Evolutionary conservation across 148 eudicot genomes (phyloP), one percentile per base, ranked within the genome.

Genomic region (Vaccinium myrtillus): DNA sequence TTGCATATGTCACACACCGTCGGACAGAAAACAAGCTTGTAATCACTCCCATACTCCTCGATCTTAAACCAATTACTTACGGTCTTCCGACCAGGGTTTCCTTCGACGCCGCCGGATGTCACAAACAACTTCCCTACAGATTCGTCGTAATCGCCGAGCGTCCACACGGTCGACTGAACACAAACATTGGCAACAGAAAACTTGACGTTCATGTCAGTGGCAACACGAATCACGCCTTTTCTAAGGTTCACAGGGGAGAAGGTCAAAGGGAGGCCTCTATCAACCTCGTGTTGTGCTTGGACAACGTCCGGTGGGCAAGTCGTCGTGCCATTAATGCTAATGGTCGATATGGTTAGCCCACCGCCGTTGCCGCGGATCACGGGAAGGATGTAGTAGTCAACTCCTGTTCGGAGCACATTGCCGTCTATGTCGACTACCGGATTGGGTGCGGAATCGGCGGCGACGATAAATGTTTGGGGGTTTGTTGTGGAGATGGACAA

Each of bases 1-100:
- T 82, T 90, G 90, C 95, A 93, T 69, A 18, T 74, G 8, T 84
- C 11, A 43, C 95, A 93, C 50, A 93, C 95, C n/a, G 81, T 84
- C 1, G 95, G 95, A 77, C 93, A 93, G 81, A 74, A 91, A 36
- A 89, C 84, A 3, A 93, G 88, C 90, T 91, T 89, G 80, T 93
- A 90, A 32, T 87, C 88, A 21, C 50, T 80, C 1, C 61, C 91
- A 32, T 13, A 83, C 67, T 86, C 83, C 75, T 88, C 93, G 4
- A 93, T 87, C 91, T 84, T 93, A 82, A 93, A 93, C 92, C 91
- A 91, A 59, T 86, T 89, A 76, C 90, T 87, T 2, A 86, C 1
- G 8, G 93, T 91, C 30, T 73, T 53, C 2, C 27, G 15, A 5
- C 91, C 91, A 5, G 90, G 93, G 51, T 86, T 89, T 14, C 93